Evolutionary conservation across 371 early-diverging fungal genomes (phyloP), one percentile per base, ranked within the genome.

Genomic region (Rhizopus sp.): DNA sequence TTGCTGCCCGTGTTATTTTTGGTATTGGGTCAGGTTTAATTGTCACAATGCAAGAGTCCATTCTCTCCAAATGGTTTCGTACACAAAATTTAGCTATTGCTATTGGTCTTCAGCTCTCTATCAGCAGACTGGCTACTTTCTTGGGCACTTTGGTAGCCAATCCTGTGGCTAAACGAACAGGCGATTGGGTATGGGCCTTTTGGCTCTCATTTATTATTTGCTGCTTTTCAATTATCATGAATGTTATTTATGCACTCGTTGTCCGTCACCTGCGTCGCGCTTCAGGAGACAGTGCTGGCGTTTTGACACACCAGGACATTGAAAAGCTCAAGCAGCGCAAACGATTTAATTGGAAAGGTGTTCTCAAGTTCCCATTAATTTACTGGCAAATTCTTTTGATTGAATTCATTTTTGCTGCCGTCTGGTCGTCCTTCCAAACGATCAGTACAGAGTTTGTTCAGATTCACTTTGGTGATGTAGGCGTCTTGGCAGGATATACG

Each of bases 21-120:
- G 88, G 88, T 39, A 77, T 88, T 23, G 88, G 88, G 3, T 82
- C 85, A 34, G 87, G 88, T 5, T 74, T 87, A 2, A 80, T 88
- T 31, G 78, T 83, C 0, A 86, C 83, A 9, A 84, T 87, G n/a
- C 88, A 88, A 65, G 82, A 85, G 54, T 84, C 88, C 1, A 87
- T 88, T 13, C 55, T 88, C 1, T 83, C 85, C 29, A 86, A 87
- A 62, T 88, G 88, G 88, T 88, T 88, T 61, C 73, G 69, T 12
- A 86, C 88, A 33, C 78, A 77, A 37, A 77, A 85, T 3, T 65
- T 88, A 30, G 80, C 88, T 5, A 73, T 78, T 23, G 81, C 79
- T 9, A 73, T 88, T 16, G 88, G 84, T 12, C 55, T 88, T 12
- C 86, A 87, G 68, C 72, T 88, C n/a, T 80, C 88, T 8, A 76